phyloP scores from a whole-genome alignment of 2,329 filamentous ascomycete genomes.

The Knufia fluminis region DNA sequence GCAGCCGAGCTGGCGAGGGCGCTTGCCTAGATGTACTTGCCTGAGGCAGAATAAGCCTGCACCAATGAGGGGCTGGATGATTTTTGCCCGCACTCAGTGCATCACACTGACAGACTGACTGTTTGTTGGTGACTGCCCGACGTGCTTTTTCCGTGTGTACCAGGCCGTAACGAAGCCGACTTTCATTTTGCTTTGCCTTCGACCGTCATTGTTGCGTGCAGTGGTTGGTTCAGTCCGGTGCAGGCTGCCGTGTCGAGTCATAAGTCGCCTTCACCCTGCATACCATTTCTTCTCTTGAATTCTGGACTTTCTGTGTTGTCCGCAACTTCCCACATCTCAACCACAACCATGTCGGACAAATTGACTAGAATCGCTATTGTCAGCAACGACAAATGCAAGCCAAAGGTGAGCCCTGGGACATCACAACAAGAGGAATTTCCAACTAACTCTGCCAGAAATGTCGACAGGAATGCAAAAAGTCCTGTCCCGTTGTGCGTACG shows the following conservation, averaged over 20 bases:
- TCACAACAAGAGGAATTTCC: background rate
- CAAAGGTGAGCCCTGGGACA: conserved; percentile 53
- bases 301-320: background rate
- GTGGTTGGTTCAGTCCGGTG: background rate
- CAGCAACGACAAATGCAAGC: conserved; percentile 96
- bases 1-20: background rate
- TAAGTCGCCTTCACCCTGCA: too few species aligned
- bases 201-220: background rate
- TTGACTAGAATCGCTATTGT: conserved; percentile 98
- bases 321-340: background rate
- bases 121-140: conserved; percentile 16
- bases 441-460: conserved; percentile 62
- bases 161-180: too few species aligned
- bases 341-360: conserved; percentile 71
- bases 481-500: conserved; percentile 91
- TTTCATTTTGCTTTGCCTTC: background rate
- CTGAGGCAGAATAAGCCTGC: background rate
- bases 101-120: too few species aligned
- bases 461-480: conserved; percentile 98
- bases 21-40: background rate
- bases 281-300: background rate
- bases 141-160: background rate
- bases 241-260: background rate
- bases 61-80: conserved; percentile 3
- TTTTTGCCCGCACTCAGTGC: conserved; percentile 22